phyloP scores from a whole-genome alignment of 2,329 filamentous ascomycete species.

The Hawksworthiomyces lignivorus region DNA sequence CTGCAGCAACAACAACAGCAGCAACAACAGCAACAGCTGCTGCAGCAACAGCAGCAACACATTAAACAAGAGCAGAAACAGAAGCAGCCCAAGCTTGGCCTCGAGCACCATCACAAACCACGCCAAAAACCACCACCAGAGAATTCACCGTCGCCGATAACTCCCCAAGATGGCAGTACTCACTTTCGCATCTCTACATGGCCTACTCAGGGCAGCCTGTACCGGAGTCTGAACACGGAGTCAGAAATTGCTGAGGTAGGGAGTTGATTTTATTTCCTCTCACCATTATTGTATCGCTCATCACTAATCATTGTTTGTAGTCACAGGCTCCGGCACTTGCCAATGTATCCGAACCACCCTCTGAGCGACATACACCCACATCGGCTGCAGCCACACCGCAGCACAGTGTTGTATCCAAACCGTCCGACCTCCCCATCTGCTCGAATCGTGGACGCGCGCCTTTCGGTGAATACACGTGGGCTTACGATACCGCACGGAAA shows the following conservation, averaged over 20 bases:
- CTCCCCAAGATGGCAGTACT: too few relatives aligned
- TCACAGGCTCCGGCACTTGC: background rate
- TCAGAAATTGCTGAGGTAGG: background rate
- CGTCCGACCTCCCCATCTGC: constrained; percentile 9
- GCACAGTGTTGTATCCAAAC: background rate
- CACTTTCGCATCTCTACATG: constrained; percentile 4
- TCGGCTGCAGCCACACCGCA: constrained; percentile 2
- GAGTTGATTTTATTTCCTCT: background rate
- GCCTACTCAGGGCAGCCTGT: background rate
- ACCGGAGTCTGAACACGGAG: constrained; percentile 10
- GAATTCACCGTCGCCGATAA: too few relatives aligned
- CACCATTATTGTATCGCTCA: too few relatives aligned
- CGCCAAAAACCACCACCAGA: constrained; percentile 4
- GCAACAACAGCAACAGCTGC: constrained; percentile 1
- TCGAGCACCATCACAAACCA: constrained; percentile 3
- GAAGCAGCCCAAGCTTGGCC: too few relatives aligned
- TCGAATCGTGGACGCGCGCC: constrained; percentile 10
- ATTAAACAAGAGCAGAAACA: background rate
- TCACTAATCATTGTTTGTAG: too few relatives aligned
- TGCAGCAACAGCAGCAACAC: background rate
- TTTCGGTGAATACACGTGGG: constrained; percentile 12
- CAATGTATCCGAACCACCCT: background rate
- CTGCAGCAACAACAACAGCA: background rate
- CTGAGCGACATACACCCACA: background rate
- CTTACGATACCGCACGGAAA: constrained; percentile 4